Percentiles rank a stretch among this genome's conserved stretches.
These are phyloP conservation scores for Strobilomyces echinocephalus DNA, from an alignment of 768 basidiomycete species.

Conservation along the genomic window DNA sequence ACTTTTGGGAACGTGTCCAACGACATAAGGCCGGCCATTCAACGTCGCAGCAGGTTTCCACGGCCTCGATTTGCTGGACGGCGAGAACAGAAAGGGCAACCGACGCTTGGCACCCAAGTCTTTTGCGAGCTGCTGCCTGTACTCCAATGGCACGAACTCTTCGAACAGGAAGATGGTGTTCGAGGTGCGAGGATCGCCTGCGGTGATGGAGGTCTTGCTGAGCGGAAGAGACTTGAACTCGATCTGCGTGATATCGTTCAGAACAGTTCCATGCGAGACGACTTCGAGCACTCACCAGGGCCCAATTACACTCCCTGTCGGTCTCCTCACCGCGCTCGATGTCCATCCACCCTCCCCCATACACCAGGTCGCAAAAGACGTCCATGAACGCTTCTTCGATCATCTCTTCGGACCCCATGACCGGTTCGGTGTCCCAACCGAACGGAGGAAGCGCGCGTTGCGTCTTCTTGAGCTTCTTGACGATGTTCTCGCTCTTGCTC, in stretches of 20 bases:
- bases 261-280: background rate
- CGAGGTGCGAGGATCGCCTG: conserved; percentile 65
- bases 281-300: conserved; percentile 52
- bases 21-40: conserved; percentile 71
- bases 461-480: conserved; percentile 77
- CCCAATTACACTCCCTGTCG: conserved; percentile 90
- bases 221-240: conserved; percentile 80
- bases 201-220: conserved; percentile 14
- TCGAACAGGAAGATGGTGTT: conserved; percentile 80
- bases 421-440: conserved; percentile 88
- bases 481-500: conserved; percentile 63
- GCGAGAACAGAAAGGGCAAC: conserved; percentile 64
- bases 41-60: conserved; percentile 84
- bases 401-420: conserved; percentile 70
- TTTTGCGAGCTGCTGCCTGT: conserved; percentile 66
- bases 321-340: conserved; percentile 61
- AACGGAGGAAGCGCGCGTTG: conserved; percentile 73
- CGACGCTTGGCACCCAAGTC: conserved; percentile 52
- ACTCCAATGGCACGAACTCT: conserved; percentile 89
- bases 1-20: conserved; percentile 53
- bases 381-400: conserved; percentile 90
- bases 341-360: conserved; percentile 85
- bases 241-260: conserved; percentile 43
- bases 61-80: conserved; percentile 42
- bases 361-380: conserved; percentile 77